Conservation (phyloP, 805 yeast genomes). For the Candida taoyuanica region DNA sequence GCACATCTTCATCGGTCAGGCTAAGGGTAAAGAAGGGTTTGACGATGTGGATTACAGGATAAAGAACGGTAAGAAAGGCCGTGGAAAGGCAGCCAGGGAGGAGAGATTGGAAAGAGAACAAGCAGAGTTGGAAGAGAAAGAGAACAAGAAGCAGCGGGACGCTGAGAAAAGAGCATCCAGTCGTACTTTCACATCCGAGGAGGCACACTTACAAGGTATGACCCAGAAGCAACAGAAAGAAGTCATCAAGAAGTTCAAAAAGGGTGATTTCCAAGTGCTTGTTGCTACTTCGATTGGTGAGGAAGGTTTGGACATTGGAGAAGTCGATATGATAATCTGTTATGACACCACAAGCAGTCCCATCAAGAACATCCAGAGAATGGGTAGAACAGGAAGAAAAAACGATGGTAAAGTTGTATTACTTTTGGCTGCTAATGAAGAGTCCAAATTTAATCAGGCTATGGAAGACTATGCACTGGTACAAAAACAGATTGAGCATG, state of each 20-base stretch:
- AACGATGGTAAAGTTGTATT: slow-evolving; percentile 80
- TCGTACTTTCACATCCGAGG: slow-evolving; percentile 61
- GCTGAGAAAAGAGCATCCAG: slow-evolving; percentile 33
- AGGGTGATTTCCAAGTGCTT: slow-evolving; percentile 68
- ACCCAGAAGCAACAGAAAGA: slow-evolving; percentile 83
- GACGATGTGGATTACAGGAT: slow-evolving; percentile 48
- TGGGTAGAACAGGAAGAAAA: slow-evolving; percentile 98
- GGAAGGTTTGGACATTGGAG: slow-evolving; percentile 97
- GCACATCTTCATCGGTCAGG: slow-evolving; percentile 90
- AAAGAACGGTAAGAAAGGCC: slow-evolving; percentile 41
- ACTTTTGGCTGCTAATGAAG: slow-evolving; percentile 73
- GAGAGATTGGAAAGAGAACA: slow-evolving; percentile 31
- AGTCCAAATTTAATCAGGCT: slow-evolving; percentile 73
- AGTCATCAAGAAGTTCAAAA: slow-evolving; percentile 66
- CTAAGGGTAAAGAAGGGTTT: slow-evolving; percentile 66
- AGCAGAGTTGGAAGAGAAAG: slow-evolving; percentile 28
- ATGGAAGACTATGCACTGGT: slow-evolving; percentile 78
- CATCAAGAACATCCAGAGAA: slow-evolving; percentile 86
- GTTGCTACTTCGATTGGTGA: slow-evolving; percentile 98
- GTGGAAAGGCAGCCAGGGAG: slow-evolving; percentile 34
- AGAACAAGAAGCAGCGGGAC: slow-evolving; percentile 29
- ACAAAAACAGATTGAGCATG: slow-evolving; percentile 60
- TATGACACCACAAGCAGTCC: slow-evolving; percentile 93
- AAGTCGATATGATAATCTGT: slow-evolving; percentile 90
- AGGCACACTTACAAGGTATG: slow-evolving; percentile 82